Evolutionary conservation across 148 eudicot species (phyloP).

Genomic region (Camellia japonica): DNA sequence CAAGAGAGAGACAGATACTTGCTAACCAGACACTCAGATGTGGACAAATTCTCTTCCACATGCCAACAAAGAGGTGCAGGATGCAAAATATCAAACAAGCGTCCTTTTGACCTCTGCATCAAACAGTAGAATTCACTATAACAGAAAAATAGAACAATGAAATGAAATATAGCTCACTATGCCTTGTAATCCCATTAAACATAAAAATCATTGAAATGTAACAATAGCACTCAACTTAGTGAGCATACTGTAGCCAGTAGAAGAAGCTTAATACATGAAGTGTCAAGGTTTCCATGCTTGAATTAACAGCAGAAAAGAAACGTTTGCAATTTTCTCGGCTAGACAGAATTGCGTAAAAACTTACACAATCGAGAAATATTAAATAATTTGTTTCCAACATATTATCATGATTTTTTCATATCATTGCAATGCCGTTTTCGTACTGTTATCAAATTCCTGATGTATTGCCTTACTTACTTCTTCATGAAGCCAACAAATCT

Average conservation of each 20-base stretch:
- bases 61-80: constrained; percentile 66
- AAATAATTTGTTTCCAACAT: background rate
- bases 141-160: background rate
- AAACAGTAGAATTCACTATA: constrained; percentile 5
- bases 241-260: background rate
- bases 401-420: background rate
- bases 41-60: constrained; percentile 55
- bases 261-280: background rate
- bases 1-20: constrained; percentile 70
- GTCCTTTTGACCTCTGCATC: constrained; percentile 89
- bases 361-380: background rate
- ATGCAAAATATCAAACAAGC: constrained; percentile 64
- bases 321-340: background rate
- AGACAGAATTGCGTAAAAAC: background rate
- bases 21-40: constrained; percentile 66
- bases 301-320: background rate
- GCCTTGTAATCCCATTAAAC: background rate
- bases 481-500: background rate
- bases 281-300: background rate
- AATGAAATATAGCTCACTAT: background rate
- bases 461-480: background rate
- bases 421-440: background rate
- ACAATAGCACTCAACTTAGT: background rate
- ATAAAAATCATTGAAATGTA: background rate
- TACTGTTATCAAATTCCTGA: background rate